A percentile compares a stretch with the other conserved stretches of the same genome.
These are phyloP conservation scores for Diplocarpon rosae DNA, from an alignment of 2,329 filamentous ascomycete species.

Conservation along the genomic window DNA sequence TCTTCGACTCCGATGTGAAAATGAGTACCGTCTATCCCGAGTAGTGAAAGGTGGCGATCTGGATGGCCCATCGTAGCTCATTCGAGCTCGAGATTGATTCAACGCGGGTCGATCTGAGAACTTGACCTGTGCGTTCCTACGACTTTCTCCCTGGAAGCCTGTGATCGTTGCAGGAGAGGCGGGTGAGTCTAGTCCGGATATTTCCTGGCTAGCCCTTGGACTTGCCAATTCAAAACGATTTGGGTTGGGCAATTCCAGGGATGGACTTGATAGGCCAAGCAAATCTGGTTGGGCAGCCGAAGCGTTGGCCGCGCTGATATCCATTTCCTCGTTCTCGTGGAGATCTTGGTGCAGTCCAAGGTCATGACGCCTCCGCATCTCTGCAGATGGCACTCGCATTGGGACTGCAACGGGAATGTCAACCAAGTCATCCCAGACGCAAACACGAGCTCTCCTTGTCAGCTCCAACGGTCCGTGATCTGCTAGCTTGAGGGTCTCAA, in stretches of 20 bases:
- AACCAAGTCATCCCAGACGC: conserved; percentile 95
- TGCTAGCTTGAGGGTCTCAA: conserved; percentile 85
- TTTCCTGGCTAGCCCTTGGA: conserved; percentile 27
- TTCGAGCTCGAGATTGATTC: conserved; percentile 21
- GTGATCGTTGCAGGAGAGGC: conserved; percentile 13
- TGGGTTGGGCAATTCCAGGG: conserved; percentile 59
- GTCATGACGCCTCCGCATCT: conserved; percentile 60
- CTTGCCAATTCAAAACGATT: conserved; percentile 60
- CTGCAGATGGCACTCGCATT: conserved; percentile 73
- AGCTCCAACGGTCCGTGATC: conserved; percentile 92
- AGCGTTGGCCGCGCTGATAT: conserved; percentile 65
- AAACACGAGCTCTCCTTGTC: conserved; percentile 80
- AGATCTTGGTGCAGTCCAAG: conserved; percentile 32
- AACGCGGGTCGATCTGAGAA: conserved; percentile 22
- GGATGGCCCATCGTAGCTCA: conserved; percentile 27
- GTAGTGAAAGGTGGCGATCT: conserved; percentile 15
- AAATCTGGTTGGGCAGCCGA: conserved; percentile 40
- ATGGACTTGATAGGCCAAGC: conserved; percentile 34
- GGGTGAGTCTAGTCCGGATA: conserved; percentile 11
- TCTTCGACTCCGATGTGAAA: conserved; percentile 28
- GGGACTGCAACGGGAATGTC: conserved; percentile 92
- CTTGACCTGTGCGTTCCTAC: conserved; percentile 19
- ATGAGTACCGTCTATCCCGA: conserved; percentile 29
- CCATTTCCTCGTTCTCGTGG: conserved; percentile 70
- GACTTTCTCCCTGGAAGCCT: conserved; percentile 5